Evolutionary conservation across 73 alveolate species (phyloP), one percentile per base, ranked within the genome.

Genomic region (Uronychia setigera): DNA sequence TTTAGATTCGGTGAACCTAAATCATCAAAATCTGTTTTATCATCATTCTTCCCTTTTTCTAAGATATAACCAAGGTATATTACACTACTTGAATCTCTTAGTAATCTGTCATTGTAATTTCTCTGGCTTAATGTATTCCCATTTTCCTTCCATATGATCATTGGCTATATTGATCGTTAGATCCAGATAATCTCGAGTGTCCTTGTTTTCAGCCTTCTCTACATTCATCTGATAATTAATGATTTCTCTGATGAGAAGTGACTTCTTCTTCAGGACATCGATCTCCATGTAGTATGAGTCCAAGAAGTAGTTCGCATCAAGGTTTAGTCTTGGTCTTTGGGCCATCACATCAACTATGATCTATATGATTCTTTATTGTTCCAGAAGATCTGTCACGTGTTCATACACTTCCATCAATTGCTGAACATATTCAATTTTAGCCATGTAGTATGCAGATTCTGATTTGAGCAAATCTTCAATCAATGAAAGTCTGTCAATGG

Each of bases 381-480:
- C 96, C 32, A 89, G 81, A 58, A 91, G 94, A 83, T 96, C 99
- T 0, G 95, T 76, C 26, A 96, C 90, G 88, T 96, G 97, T 83
- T 96, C 98, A 88, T 96, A 96, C 58, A 92, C 89, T 79, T 96
- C 97, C 98, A 96, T 94, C 91, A 92, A 93, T 76, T 81, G 87
- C 80, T 92, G 78, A 1, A 96, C 84, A 9, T 93, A 89, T 78
- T 88, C 93, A 60, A 95, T 93, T 91, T 96, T 96, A 26, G 97
- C 88, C 87, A 88, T 88, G 78, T 94, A 91, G 89, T 82, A 96
- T 31, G 85, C 89, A 33, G 91, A 84, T 83, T 96, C 99, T 75
- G 67, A 77, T 57, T 93, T 92, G 76, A 96, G 87, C 74, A 96
- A 78, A 58, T 93, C 97, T 59, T 92, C 92, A 46, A 94, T 85